phyloP scores from a whole-genome alignment of 176 grass and related monocot genomes.

The Elaeis guineensis region DNA sequence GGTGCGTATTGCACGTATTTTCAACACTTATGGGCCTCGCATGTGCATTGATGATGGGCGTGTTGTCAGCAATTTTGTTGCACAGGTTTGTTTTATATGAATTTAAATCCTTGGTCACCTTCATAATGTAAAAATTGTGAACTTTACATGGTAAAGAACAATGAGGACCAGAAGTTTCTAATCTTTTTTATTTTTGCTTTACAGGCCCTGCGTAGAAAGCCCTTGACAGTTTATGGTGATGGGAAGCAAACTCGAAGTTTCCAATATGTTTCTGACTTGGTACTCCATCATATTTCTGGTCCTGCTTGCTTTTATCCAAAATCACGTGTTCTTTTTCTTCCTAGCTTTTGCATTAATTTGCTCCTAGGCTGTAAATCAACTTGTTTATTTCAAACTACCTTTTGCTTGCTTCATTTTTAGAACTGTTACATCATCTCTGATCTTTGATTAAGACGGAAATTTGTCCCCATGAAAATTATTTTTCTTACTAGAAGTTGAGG shows the following conservation, averaged over 20 bases:
- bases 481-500: no score
- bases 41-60: conserved; percentile 95
- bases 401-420: no score
- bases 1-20: conserved; percentile 88
- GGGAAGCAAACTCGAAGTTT: conserved; percentile 95
- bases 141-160: conserved; percentile 8
- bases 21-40: conserved; percentile 92
- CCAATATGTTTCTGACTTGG: conserved; percentile 94
- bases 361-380: no score
- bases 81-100: conserved; percentile 40
- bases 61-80: conserved; percentile 96
- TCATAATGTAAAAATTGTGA: background rate
- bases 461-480: no score
- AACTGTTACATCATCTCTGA: no score
- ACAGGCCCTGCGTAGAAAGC: conserved; percentile 55
- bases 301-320: background rate
- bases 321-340: background rate
- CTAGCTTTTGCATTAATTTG: no score
- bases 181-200: conserved; percentile 8
- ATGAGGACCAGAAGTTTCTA: background rate
- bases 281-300: conserved; percentile 20
- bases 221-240: conserved; percentile 81
- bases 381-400: no score
- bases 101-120: no score
- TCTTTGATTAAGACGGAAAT: no score